Conservation (phyloP, 352 stramenopile species). For the Phytophthora lateralis region DNA sequence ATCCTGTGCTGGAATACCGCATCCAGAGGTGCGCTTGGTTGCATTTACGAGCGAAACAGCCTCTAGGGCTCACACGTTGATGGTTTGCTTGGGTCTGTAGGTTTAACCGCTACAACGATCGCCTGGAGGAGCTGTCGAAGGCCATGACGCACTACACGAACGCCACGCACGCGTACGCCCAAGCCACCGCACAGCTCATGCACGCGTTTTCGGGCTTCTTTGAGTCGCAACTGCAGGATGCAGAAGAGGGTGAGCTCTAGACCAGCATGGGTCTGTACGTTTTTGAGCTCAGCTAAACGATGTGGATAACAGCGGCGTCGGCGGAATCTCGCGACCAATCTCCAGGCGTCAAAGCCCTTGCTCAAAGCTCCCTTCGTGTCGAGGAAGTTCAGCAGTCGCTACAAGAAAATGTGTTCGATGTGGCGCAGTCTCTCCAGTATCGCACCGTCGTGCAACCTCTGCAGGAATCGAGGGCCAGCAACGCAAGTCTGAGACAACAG, state of each 20-base stretch:
- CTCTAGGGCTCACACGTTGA: not conserved
- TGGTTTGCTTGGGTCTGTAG: constrained; percentile 24
- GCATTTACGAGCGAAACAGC: not conserved
- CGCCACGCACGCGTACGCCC: constrained; percentile 44
- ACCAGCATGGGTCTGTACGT: not conserved
- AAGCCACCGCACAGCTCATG: constrained; percentile 52
- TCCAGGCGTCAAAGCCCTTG: constrained; percentile 41
- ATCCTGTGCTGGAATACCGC: constrained; percentile 70
- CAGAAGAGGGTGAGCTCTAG: constrained; percentile 27
- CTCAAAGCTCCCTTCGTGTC: constrained; percentile 53
- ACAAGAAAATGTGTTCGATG: constrained; percentile 49
- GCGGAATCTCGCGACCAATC: constrained; percentile 16
- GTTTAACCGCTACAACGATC: constrained; percentile 68
- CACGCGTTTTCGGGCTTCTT: constrained; percentile 69
- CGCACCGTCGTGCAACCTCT: constrained; percentile 48
- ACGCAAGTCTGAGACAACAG: constrained; percentile 46
- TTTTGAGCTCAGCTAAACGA: constrained; percentile 4
- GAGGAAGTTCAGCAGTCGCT: constrained; percentile 69
- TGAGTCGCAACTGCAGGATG: constrained; percentile 58
- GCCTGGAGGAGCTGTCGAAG: constrained; percentile 59
- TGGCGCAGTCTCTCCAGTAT: constrained; percentile 53
- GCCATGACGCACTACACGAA: constrained; percentile 56
- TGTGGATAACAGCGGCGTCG: constrained; percentile 1
- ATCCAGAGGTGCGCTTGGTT: constrained; percentile 48
- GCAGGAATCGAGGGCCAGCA: constrained; percentile 46